phyloP scores from a whole-genome alignment of 768 basidiomycete species.

The Trametes elegans region DNA sequence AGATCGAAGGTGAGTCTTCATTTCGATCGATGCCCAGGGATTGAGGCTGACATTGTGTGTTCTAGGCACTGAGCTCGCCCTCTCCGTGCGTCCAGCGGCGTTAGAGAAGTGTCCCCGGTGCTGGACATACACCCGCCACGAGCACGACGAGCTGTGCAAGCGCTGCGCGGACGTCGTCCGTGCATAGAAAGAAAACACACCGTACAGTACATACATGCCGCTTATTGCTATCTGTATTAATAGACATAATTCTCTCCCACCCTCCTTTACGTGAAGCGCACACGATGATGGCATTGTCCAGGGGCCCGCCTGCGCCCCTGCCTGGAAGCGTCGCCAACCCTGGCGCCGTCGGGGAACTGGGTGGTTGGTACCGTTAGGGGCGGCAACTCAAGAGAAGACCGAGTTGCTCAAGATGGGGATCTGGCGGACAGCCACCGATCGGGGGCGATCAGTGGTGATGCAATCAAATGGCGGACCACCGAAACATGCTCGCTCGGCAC shows the following conservation, averaged over 20 bases:
- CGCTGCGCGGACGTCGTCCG: slow-evolving; percentile 49
- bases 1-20: slow-evolving; percentile 43
- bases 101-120: slow-evolving; percentile 84
- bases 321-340: background rate
- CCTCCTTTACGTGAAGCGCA: background rate
- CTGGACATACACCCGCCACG: slow-evolving; percentile 70
- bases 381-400: background rate
- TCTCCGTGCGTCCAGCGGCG: slow-evolving; percentile 62
- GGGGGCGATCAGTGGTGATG: background rate
- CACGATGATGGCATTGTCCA: background rate
- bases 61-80: slow-evolving; percentile 32
- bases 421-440: slow-evolving; percentile 1
- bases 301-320: background rate
- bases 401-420: background rate
- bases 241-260: background rate
- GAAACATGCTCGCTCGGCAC: no score
- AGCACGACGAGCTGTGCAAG: slow-evolving; percentile 54
- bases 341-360: background rate
- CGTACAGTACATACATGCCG: background rate
- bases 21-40: background rate
- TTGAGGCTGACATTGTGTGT: slow-evolving; percentile 23
- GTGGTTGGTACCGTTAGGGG: background rate
- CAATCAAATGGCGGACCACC: no score
- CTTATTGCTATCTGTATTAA: background rate
- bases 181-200: background rate